Evolutionary conservation across 306 rosid species (phyloP).

Genomic region (Ormosia emarginata): DNA sequence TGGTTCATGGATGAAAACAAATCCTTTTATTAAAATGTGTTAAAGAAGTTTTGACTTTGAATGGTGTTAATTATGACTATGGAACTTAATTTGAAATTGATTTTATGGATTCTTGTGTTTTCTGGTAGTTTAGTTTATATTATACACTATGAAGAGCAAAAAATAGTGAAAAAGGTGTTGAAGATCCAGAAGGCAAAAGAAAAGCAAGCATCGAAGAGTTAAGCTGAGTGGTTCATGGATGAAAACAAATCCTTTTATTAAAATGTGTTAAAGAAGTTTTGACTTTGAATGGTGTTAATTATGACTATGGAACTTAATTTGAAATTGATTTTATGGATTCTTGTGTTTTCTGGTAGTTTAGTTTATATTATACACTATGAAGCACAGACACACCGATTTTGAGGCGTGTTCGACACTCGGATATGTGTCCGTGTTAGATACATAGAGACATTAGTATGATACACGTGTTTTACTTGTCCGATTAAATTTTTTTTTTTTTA

Average conservation of each 20-base stretch:
- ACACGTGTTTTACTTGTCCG: too few species aligned
- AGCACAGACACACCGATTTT: too few species aligned
- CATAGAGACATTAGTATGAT: too few species aligned
- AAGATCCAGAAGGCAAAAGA: slow-evolving; percentile 92
- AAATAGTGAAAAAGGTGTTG: slow-evolving; percentile 91
- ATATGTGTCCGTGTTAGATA: too few species aligned
- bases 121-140: not conserved
- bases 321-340: not conserved
- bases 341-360: not conserved
- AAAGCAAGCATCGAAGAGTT: slow-evolving; percentile 58
- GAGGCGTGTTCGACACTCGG: too few species aligned
- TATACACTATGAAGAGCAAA: slow-evolving; percentile 55
- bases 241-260: slow-evolving; percentile 2
- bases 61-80: slow-evolving; percentile 32
- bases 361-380: slow-evolving; percentile 15
- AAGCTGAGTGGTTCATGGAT: slow-evolving; percentile 12
- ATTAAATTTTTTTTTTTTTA: too few species aligned
- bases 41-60: slow-evolving; percentile 55
- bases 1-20: not conserved
- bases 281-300: slow-evolving; percentile 39
- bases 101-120: not conserved
- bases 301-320: slow-evolving; percentile 29
- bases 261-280: slow-evolving; percentile 46
- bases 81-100: slow-evolving; percentile 27
- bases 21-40: slow-evolving; percentile 13